Evolutionary conservation across 768 basidiomycete species (phyloP), one percentile per base, ranked within the genome.

Genomic region (Amanita inopinata): DNA sequence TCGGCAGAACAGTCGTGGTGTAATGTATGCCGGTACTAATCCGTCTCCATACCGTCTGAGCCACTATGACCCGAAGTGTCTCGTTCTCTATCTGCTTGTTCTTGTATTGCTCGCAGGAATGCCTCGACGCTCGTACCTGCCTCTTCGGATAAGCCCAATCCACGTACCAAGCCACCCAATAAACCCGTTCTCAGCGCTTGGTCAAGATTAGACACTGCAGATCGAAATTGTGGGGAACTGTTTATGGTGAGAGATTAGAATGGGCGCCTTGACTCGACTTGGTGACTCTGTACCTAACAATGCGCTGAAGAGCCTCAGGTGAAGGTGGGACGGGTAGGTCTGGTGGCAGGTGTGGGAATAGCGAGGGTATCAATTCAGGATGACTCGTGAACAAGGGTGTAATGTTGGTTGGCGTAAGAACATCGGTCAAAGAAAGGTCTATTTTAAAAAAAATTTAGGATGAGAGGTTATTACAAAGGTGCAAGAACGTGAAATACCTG

Each of bases 331-430:
- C 61, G 0, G 82, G 80, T 6, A 89, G 68, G 60, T 85, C 84
- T 5, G 84, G 68, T 1, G 91, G 90, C 17, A 94, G 74, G 51
- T 89, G 78, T 2, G 90, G 86, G 56, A 84, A 84, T 47, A 93
- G 66, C 2, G 82, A 60, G 3, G 72, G 61, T 38, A 86, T 68
- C 31, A 93, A 67, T 33, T 76, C 72, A 0, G 86, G 86, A 53
- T 82, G 78, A 24, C 70, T 68, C 5, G 66, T 61, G 59, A 93
- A 83, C 6, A 96, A 65, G 5, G 84, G 80, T 9, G 70, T 63
- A 41, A 93, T 67, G 60, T 83, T 81, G 33, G 78, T 61, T 4
- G 83, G 74, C 25, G 87, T 81, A 47, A 90, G 69, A 52, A 92
- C 71, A 60, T 93, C 81, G 31, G 74, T 70, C 47, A 92, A 67